Percentiles rank a stretch among this genome's conserved stretches.
phyloP scores from a whole-genome alignment of 495 filamentous ascomycete species.

The Talaromyces adpressus region DNA sequence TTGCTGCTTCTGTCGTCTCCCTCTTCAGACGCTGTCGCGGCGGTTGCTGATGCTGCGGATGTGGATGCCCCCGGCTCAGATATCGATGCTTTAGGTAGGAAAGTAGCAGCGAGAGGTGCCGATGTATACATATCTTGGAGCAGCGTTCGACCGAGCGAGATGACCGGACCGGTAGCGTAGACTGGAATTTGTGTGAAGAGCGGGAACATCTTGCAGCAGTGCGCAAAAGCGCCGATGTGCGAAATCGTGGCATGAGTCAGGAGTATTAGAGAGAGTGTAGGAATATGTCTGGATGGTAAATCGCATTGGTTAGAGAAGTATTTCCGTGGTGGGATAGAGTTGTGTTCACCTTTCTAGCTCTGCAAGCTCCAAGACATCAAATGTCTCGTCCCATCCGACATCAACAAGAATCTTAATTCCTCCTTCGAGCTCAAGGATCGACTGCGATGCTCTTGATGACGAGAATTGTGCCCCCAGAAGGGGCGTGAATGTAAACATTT shows the following conservation, averaged over 20 bases:
- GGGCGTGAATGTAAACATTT: constrained; percentile 94
- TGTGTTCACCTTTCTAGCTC: constrained; percentile 76
- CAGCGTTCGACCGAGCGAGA: constrained; percentile 83
- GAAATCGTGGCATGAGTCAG: constrained; percentile 87
- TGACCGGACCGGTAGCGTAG: constrained; percentile 90
- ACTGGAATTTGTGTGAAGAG: constrained; percentile 89
- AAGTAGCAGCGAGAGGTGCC: constrained; percentile 76
- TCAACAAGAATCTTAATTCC: constrained; percentile 92
- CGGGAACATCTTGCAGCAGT: constrained; percentile 95
- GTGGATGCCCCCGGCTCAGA: constrained; percentile 55
- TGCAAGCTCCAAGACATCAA: constrained; percentile 70
- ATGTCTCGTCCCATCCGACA: constrained; percentile 91
- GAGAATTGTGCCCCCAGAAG: constrained; percentile 81
- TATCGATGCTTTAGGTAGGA: constrained; percentile 61
- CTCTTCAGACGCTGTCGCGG: constrained; percentile 15
- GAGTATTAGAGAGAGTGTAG: constrained; percentile 88
- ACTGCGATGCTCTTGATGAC: constrained; percentile 80
- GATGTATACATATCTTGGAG: constrained; percentile 91
- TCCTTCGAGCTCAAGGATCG: constrained; percentile 90
- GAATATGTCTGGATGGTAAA: constrained; percentile 58
- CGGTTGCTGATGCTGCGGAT: constrained; percentile 28
- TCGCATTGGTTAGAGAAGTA: neutral
- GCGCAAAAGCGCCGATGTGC: constrained; percentile 88
- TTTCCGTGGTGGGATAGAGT: neutral
- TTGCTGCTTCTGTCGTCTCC: constrained; percentile 12